These are phyloP conservation scores for Cutaneotrichosporon cyanovorans DNA, from an alignment of 1,284 basidiomycete genomes.

Conservation along the genomic window DNA sequence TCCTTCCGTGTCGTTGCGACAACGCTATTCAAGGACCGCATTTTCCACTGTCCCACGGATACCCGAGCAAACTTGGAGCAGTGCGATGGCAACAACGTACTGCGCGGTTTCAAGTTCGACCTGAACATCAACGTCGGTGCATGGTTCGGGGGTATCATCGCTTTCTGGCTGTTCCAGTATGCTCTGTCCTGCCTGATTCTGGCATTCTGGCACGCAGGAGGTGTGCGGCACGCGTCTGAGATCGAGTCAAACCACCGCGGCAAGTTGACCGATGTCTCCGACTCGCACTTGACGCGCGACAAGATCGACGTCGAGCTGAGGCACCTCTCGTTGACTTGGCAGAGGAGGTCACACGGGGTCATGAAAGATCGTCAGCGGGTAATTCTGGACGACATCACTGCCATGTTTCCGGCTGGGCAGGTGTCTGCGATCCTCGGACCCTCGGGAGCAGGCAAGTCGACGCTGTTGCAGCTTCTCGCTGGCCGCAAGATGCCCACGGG, in stretches of 20 bases:
- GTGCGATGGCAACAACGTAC: slow-evolving; percentile 47
- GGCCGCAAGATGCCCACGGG: slow-evolving; percentile 42
- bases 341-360: slow-evolving; percentile 24
- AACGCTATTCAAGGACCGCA: slow-evolving; percentile 44
- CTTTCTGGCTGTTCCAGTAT: slow-evolving; percentile 39
- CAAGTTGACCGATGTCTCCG: slow-evolving; percentile 37
- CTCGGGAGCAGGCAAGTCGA: slow-evolving; percentile 48
- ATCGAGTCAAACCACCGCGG: slow-evolving; percentile 38
- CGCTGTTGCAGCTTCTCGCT: slow-evolving; percentile 50
- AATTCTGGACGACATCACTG: slow-evolving; percentile 47
- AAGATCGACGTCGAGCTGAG: slow-evolving; percentile 42
- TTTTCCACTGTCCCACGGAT: slow-evolving; percentile 44
- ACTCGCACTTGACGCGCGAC: slow-evolving; percentile 43
- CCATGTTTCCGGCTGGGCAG: slow-evolving; percentile 47
- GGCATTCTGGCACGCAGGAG: slow-evolving; percentile 43
- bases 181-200: slow-evolving; percentile 41
- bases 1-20: slow-evolving; percentile 43
- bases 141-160: slow-evolving; percentile 46
- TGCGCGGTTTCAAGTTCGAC: slow-evolving; percentile 43
- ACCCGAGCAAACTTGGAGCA: slow-evolving; percentile 39
- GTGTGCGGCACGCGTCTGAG: slow-evolving; percentile 45
- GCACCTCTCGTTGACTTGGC: slow-evolving; percentile 38
- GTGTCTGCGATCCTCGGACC: slow-evolving; percentile 49
- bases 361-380: slow-evolving; percentile 31
- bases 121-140: slow-evolving; percentile 38